A percentile compares a stretch with the other conserved stretches of the same genome.
phyloP scores from a whole-genome alignment of 176 grass and related monocot species.

The Metroxylon sagu region DNA sequence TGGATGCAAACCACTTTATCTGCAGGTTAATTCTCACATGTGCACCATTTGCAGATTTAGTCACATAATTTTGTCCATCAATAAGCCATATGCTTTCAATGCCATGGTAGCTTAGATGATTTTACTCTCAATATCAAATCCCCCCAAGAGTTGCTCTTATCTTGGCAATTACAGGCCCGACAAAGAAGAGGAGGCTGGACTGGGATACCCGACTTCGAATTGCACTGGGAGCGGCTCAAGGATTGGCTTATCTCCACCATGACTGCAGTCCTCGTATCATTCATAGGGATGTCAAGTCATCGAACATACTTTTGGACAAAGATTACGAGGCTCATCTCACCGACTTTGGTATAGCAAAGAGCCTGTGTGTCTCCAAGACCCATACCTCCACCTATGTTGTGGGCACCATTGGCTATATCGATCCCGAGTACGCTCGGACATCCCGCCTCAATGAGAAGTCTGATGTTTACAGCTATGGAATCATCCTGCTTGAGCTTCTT shows the following conservation, averaged over 20 bases:
- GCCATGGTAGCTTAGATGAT: too few relatives aligned
- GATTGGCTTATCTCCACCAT: slow-evolving; percentile 84
- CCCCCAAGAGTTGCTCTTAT: not conserved
- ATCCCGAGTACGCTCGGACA: slow-evolving; percentile 82
- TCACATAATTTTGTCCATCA: not conserved
- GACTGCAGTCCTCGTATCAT: slow-evolving; percentile 83
- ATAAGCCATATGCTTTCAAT: too few relatives aligned
- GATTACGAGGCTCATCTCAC: slow-evolving; percentile 72
- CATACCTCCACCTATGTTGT: slow-evolving; percentile 90
- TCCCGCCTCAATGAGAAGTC: slow-evolving; percentile 85
- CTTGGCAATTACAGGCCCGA: slow-evolving; percentile 25
- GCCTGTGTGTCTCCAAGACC: slow-evolving; percentile 70
- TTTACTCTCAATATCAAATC: too few relatives aligned
- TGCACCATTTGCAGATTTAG: not conserved
- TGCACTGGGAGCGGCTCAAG: slow-evolving; percentile 76
- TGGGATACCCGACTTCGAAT: slow-evolving; percentile 67
- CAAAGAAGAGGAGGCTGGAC: slow-evolving; percentile 73
- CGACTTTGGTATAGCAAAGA: slow-evolving; percentile 91
- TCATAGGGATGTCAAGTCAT: slow-evolving; percentile 83
- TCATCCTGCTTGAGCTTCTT: slow-evolving; percentile 77
- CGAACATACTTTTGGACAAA: slow-evolving; percentile 83
- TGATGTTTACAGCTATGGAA: slow-evolving; percentile 84
- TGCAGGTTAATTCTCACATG: too few relatives aligned
- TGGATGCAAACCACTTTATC: too few relatives aligned
- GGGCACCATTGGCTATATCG: slow-evolving; percentile 95